A percentile compares a stretch with the other conserved stretches of the same genome.
phyloP scores from a whole-genome alignment of 345 rosid genomes.

The Syzygium jambos region DNA sequence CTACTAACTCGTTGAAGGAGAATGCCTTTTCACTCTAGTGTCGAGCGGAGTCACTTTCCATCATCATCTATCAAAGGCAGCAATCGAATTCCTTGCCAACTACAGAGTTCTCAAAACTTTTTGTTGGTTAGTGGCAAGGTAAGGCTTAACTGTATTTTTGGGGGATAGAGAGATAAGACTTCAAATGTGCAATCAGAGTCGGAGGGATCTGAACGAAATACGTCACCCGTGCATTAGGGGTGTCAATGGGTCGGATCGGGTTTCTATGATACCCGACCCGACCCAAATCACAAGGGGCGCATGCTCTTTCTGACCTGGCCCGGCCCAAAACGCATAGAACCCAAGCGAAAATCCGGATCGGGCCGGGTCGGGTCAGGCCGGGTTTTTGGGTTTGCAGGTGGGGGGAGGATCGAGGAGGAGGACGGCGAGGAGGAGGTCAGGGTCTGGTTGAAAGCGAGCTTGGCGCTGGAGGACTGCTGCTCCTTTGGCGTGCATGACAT shows the following conservation, averaged over 20 bases:
- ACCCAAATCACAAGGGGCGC: no score
- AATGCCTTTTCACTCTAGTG: no score
- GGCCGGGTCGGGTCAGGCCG: no score
- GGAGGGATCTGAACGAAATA: not conserved
- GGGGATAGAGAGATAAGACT: not conserved
- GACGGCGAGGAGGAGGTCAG: constrained; percentile 20
- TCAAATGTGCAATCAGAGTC: not conserved
- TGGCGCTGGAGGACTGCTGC: constrained; percentile 51
- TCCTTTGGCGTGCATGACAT: constrained; percentile 17
- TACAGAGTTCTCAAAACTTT: not conserved
- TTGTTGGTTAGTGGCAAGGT: not conserved
- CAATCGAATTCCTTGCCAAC: not conserved
- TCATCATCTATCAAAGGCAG: not conserved
- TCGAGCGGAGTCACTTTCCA: not conserved
- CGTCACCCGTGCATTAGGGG: not conserved
- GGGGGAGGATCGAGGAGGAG: not conserved
- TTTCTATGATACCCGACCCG: no score
- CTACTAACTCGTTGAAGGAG: no score
- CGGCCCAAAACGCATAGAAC: no score
- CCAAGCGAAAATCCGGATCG: no score
- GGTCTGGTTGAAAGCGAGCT: constrained; percentile 48
- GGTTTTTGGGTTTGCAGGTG: no score
- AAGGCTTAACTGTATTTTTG: not conserved
- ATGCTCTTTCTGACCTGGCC: no score
- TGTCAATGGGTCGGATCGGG: no score